Evolutionary conservation across 108 stramenopile genomes (phyloP), one percentile per base, ranked within the genome.

Genomic region (Epipyxis sp.): DNA sequence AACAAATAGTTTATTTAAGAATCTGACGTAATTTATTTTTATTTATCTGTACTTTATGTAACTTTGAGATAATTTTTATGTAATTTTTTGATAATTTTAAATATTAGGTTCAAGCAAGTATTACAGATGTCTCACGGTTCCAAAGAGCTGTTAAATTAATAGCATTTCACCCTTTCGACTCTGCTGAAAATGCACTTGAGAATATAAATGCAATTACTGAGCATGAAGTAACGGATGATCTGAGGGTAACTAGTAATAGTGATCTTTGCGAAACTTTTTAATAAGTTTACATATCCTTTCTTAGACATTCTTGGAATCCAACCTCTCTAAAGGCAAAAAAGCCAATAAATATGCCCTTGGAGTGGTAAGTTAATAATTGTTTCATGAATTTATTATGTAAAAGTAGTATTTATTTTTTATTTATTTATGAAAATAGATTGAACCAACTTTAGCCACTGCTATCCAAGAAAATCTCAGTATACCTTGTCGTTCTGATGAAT

Each of bases 141-240:
- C 83, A 90, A 42, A 93, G 96, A 43, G 90, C 93, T 32, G 87
- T 98, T 57, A 97, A 97, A 85, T 91, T 99, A 39, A 97, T 94
- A 88, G 94, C 94, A 1, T 99, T 98, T 76, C 77, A 82, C 65
- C 96, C 99, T 0, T 99, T 99, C 82, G 91, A 92, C 40, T 89
- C 92, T 1, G 97, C 98, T 1, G 90, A 90, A 65, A 86, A 85
- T 40, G 88, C 89, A 0, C 81, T 89, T 35, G 84, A 86, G 77
- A 88, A 89, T 77, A 88, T 90, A 30, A 89, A 86, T 69, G 84
- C 86, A 1, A 44, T 89, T 32, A 81, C 86, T 32, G 89, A 89
- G 81, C 85, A 85, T 25, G 79, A 84, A 25, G 54, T 86, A 40
- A 68, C 84, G 27, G 84, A 81, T 61, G 81, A 80, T 32, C 77